Evolutionary conservation across 2,329 filamentous ascomycete genomes (phyloP).

Genomic region (Colletotrichum chrysophilum): DNA sequence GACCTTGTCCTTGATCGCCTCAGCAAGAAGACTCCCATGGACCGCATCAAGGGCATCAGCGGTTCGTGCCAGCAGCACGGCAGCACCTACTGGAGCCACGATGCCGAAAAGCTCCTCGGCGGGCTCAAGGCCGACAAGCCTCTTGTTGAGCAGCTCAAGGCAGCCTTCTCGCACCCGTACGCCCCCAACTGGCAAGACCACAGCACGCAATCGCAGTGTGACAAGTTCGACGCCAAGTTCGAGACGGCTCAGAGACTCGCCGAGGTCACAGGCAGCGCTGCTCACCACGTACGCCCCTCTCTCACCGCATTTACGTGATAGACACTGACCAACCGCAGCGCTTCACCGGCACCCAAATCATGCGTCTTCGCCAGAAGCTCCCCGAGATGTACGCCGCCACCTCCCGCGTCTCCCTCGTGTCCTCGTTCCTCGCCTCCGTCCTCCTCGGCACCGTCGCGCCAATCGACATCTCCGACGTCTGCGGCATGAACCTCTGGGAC

Average conservation of each 20-base stretch:
- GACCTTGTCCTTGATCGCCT: slow-evolving; percentile 83
- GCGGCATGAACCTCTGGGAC: slow-evolving; percentile 97
- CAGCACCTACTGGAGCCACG: slow-evolving; percentile 87
- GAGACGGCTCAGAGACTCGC: slow-evolving; percentile 74
- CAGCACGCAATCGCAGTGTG: slow-evolving; percentile 91
- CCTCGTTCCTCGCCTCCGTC: slow-evolving; percentile 91
- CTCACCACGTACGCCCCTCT: slow-evolving; percentile 79
- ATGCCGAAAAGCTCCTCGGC: slow-evolving; percentile 69
- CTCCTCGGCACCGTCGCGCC: slow-evolving; percentile 86
- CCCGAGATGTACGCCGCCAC: slow-evolving; percentile 84
- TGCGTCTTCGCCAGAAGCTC: slow-evolving; percentile 81
- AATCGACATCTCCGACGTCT: slow-evolving; percentile 92
- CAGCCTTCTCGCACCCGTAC: slow-evolving; percentile 81
- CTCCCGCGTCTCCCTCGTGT: slow-evolving; percentile 88
- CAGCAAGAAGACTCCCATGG: slow-evolving; percentile 67
- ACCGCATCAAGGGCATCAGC: slow-evolving; percentile 79
- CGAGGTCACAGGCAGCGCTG: slow-evolving; percentile 84
- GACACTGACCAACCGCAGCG: slow-evolving; percentile 56
- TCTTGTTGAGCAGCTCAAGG: slow-evolving; percentile 74
- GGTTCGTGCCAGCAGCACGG: slow-evolving; percentile 98
- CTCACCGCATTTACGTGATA: not conserved
- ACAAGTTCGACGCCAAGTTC: slow-evolving; percentile 79
- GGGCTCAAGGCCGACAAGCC: slow-evolving; percentile 63
- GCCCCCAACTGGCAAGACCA: slow-evolving; percentile 99
- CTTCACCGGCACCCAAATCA: slow-evolving; percentile 97